Percentiles rank a stretch among this genome's conserved stretches.
phyloP scores from a whole-genome alignment of 2,329 filamentous ascomycete species.

The Scleromitrula shiraiana region DNA sequence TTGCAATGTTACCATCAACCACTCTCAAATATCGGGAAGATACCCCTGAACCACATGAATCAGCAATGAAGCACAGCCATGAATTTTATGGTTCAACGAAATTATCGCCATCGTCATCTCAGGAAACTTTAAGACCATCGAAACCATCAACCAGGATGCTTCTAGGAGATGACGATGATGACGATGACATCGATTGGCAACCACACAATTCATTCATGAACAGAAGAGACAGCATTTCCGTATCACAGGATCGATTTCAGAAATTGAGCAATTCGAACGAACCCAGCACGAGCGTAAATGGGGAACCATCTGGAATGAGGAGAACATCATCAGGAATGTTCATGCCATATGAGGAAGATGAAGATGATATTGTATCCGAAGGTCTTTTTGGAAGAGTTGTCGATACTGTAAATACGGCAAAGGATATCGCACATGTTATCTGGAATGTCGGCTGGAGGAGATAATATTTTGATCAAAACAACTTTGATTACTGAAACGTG shows the following conservation, averaged over 20 bases:
- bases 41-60: conserved; percentile 57
- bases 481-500: too few relatives aligned
- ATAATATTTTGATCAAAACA: conserved; percentile 13
- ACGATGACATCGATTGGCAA: conserved; percentile 44
- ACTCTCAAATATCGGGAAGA: conserved; percentile 50
- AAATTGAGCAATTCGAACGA: conserved; percentile 20
- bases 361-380: conserved; percentile 54
- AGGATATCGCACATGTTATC: conserved; percentile 63
- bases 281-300: conserved; percentile 33
- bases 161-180: conserved; percentile 43
- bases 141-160: conserved; percentile 52
- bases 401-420: conserved; percentile 53
- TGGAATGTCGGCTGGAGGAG: conserved; percentile 47
- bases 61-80: conserved; percentile 53
- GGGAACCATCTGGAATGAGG: conserved; percentile 53
- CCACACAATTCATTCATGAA: conserved; percentile 22
- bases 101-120: conserved; percentile 60
- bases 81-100: conserved; percentile 35
- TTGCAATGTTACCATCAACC: conserved; percentile 59
- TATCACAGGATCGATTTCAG: conserved; percentile 25
- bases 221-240: conserved; percentile 25
- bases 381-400: conserved; percentile 33
- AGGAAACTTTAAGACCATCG: conserved; percentile 69
- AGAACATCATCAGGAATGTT: conserved; percentile 84
- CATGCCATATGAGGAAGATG: conserved; percentile 76